phyloP scores from a whole-genome alignment of 352 stramenopile species.

The Phytophthora nicotianae region DNA sequence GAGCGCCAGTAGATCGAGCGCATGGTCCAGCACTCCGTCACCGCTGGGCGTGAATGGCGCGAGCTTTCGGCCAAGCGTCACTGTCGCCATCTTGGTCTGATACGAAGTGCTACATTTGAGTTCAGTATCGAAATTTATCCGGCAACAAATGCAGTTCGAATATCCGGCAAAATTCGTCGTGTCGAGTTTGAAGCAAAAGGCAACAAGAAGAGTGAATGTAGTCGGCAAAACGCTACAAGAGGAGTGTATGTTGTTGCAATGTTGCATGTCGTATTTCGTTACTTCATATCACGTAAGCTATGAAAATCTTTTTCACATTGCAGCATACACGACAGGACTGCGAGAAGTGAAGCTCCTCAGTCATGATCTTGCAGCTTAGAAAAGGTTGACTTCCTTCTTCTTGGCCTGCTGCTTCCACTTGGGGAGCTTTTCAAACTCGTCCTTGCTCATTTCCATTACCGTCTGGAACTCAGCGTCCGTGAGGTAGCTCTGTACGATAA shows the following conservation, averaged over 20 bases:
- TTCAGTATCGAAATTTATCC: conserved; percentile 20
- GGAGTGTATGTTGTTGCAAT: not conserved
- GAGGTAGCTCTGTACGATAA: conserved; percentile 56
- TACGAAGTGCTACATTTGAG: conserved; percentile 13
- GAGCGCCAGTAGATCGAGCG: conserved; percentile 70
- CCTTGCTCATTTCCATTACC: conserved; percentile 66
- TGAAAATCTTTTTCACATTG: conserved; percentile 16
- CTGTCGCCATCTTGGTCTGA: conserved; percentile 13
- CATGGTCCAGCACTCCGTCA: conserved; percentile 62
- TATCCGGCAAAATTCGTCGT: conserved; percentile 4
- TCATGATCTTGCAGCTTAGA: conserved; percentile 53
- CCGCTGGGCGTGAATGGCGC: conserved; percentile 83
- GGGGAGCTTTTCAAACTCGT: conserved; percentile 65
- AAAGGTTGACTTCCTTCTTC: conserved; percentile 89
- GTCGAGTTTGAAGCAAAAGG: conserved; percentile 20
- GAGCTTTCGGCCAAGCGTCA: conserved; percentile 56
- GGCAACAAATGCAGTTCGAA: conserved; percentile 12
- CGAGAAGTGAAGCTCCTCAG: conserved; percentile 5
- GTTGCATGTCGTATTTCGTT: conserved; percentile 26
- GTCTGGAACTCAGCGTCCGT: conserved; percentile 78
- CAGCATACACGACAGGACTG: not conserved
- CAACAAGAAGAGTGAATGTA: not conserved
- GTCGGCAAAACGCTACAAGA: not conserved
- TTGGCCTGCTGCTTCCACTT: conserved; percentile 90
- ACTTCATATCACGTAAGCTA: conserved; percentile 34